Evolutionary conservation across 2,329 filamentous ascomycete species (phyloP).

Genomic region (Fusarium verrucosum): DNA sequence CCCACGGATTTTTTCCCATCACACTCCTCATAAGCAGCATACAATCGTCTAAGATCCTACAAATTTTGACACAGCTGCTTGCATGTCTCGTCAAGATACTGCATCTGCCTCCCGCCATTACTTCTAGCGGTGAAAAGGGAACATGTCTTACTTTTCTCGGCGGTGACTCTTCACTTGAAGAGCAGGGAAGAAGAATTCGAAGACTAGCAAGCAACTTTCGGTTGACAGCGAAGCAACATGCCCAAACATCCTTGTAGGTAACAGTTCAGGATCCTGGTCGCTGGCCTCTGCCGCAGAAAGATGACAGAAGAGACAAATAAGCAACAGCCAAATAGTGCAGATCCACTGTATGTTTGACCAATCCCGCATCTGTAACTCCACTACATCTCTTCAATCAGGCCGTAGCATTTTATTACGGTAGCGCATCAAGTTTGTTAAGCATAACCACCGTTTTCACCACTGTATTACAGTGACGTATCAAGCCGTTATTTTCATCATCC

Average conservation of each 20-base stretch:
- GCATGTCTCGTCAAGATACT: neutral
- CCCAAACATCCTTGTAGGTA: neutral
- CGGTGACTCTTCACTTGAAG: neutral
- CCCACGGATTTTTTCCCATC: too few species aligned
- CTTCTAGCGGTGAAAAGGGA: neutral
- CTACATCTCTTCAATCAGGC: neutral
- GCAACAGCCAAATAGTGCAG: neutral
- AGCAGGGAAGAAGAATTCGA: neutral
- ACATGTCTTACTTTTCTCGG: neutral
- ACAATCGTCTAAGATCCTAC: neutral
- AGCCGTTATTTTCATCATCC: too few species aligned
- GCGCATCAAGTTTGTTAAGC: neutral
- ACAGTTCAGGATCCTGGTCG: neutral
- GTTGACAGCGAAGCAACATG: neutral
- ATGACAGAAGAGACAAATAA: neutral
- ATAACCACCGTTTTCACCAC: neutral
- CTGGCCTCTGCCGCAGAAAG: neutral
- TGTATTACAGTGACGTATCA: neutral
- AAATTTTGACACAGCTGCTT: neutral
- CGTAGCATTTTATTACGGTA: neutral
- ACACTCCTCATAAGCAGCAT: too few species aligned
- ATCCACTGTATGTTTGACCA: neutral
- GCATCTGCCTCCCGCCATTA: neutral
- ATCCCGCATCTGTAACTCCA: neutral
- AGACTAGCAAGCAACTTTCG: neutral